These are phyloP conservation scores for Betula pendula DNA, from an alignment of 306 rosid species.

Conservation along the genomic window DNA sequence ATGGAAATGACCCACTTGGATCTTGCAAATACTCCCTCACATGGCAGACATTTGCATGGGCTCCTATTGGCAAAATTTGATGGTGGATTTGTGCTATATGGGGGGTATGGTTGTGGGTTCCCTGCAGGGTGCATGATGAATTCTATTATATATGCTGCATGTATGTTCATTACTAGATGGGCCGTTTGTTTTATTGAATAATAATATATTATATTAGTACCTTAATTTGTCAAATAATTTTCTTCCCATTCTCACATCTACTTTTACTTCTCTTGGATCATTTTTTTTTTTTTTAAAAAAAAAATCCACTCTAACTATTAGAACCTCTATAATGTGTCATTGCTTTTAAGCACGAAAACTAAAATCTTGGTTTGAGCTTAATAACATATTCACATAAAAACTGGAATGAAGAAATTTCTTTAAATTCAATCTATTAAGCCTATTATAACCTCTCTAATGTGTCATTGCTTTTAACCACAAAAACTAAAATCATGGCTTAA, in stretches of 20 bases:
- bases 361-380: background rate
- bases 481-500: background rate
- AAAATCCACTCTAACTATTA: no score
- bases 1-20: constrained; percentile 23
- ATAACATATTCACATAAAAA: background rate
- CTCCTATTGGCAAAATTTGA: background rate
- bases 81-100: background rate
- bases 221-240: background rate
- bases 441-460: background rate
- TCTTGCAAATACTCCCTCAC: constrained; percentile 23
- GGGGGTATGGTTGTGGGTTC: constrained; percentile 16
- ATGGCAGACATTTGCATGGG: constrained; percentile 15
- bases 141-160: constrained; percentile 14
- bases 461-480: background rate
- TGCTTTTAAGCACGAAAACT: background rate
- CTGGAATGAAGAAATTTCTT: no score
- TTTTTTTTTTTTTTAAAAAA: no score
- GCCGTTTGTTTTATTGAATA: constrained; percentile 5
- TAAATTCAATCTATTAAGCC: no score
- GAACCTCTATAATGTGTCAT: background rate
- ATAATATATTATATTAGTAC: background rate
- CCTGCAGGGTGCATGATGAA: constrained; percentile 1
- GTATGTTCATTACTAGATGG: constrained; percentile 18
- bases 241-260: background rate
- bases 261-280: background rate